Conservation (phyloP, 352 stramenopile species). For the Globisporangium echinulatum region DNA sequence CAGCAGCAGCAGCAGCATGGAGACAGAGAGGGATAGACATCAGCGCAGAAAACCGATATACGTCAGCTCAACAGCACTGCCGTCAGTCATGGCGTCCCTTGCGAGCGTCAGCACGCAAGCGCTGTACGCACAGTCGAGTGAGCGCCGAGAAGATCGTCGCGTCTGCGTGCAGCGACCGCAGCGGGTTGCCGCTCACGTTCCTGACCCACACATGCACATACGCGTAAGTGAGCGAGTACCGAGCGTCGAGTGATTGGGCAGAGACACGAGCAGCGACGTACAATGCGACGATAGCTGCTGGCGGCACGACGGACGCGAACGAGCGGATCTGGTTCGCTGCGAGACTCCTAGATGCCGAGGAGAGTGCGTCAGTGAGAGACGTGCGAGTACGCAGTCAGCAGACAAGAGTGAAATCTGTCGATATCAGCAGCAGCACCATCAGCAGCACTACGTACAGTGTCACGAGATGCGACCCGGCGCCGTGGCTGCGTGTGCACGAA, state of each 20-base stretch:
- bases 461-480: background rate
- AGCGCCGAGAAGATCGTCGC: conserved; percentile 2
- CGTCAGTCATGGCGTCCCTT: background rate
- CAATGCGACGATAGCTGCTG: conserved; percentile 1
- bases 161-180: background rate
- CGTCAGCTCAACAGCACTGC: background rate
- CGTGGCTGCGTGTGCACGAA: background rate
- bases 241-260: no score
- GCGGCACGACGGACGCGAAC: conserved; percentile 5
- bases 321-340: conserved; percentile 10
- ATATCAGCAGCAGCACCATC: no score
- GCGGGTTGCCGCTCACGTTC: conserved; percentile 4
- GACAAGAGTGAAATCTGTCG: background rate
- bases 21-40: background rate
- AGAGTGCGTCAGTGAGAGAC: background rate
- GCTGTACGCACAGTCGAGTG: conserved; percentile 4
- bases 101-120: no score
- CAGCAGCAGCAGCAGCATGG: background rate
- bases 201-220: background rate
- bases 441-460: conserved; percentile 2
- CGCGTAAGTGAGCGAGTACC: no score
- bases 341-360: conserved; percentile 6
- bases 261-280: background rate
- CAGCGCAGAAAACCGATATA: background rate
- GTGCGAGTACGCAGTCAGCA: background rate